Conservation (phyloP, 345 rosid species). For the Abelmoschus esculentus region DNA sequence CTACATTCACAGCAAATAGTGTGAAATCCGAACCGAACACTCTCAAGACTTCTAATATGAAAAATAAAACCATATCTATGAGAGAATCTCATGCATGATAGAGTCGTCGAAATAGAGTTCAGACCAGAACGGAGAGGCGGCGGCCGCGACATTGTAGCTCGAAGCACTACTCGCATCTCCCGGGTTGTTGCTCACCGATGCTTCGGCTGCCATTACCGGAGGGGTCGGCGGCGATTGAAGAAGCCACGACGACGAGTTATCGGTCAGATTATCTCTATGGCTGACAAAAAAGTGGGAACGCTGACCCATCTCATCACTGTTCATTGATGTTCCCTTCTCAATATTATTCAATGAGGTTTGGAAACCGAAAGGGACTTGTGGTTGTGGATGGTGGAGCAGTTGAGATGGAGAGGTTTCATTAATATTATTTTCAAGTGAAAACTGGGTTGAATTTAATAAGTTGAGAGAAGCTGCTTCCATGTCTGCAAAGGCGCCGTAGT, state of each 20-base stretch:
- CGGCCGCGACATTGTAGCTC: slow-evolving; percentile 28
- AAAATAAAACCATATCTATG: slow-evolving; percentile 7
- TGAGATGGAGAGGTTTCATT: slow-evolving; percentile 23
- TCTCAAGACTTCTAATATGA: neutral
- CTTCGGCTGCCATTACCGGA: slow-evolving; percentile 17
- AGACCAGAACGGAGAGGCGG: slow-evolving; percentile 31
- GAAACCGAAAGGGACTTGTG: slow-evolving; percentile 43
- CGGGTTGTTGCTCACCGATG: slow-evolving; percentile 23
- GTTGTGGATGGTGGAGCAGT: slow-evolving; percentile 43
- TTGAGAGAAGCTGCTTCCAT: slow-evolving; percentile 23
- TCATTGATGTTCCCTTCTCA: slow-evolving; percentile 3
- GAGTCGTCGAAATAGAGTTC: slow-evolving; percentile 35
- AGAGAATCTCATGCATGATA: slow-evolving; percentile 26
- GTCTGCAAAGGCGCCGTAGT: slow-evolving; percentile 21
- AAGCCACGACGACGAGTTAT: slow-evolving; percentile 20
- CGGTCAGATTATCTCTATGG: slow-evolving; percentile 19
- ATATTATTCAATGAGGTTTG: slow-evolving; percentile 32
- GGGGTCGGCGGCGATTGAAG: slow-evolving; percentile 23
- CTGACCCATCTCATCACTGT: slow-evolving; percentile 25
- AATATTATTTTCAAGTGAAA: slow-evolving; percentile 21
- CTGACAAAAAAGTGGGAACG: slow-evolving; percentile 15
- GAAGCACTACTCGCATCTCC: slow-evolving; percentile 43
- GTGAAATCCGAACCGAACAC: neutral
- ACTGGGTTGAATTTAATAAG: slow-evolving; percentile 20
- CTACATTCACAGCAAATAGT: neutral